Percentiles rank a stretch among this genome's conserved stretches.
phyloP scores from a whole-genome alignment of 176 grass and related monocot species.

The Alloteropsis semialata region DNA sequence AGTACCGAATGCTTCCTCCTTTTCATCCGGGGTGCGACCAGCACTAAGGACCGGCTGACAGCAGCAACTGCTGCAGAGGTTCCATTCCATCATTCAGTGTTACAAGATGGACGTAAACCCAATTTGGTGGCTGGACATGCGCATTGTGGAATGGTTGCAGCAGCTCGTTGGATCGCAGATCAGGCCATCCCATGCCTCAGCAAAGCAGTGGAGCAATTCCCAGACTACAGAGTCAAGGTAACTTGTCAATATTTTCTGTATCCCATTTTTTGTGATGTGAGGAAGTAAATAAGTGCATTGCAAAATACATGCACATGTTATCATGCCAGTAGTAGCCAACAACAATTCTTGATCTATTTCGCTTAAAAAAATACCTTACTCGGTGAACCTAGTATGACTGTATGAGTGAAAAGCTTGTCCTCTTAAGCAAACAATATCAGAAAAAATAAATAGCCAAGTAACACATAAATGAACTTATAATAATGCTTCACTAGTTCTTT shows the following conservation, averaged over 20 bases:
- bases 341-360: not conserved
- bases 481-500: not conserved
- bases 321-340: not conserved
- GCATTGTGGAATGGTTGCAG: constrained; percentile 77
- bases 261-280: not conserved
- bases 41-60: constrained; percentile 58
- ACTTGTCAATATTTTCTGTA: not conserved
- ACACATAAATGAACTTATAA: not conserved
- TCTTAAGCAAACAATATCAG: not conserved
- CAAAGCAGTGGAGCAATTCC: constrained; percentile 48
- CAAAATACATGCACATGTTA: not conserved
- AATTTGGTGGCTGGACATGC: constrained; percentile 56
- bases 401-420: not conserved
- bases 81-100: constrained; percentile 63
- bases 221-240: constrained; percentile 73
- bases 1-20: constrained; percentile 65
- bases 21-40: constrained; percentile 68
- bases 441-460: not conserved
- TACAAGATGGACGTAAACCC: constrained; percentile 37
- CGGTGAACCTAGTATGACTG: not conserved
- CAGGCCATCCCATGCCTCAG: constrained; percentile 54
- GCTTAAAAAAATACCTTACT: not conserved
- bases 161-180: constrained; percentile 80
- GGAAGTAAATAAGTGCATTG: not conserved
- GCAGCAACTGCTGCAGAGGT: constrained; percentile 68